Conservation (phyloP, 805 yeast species). For the Blastobotrys attinorum region DNA sequence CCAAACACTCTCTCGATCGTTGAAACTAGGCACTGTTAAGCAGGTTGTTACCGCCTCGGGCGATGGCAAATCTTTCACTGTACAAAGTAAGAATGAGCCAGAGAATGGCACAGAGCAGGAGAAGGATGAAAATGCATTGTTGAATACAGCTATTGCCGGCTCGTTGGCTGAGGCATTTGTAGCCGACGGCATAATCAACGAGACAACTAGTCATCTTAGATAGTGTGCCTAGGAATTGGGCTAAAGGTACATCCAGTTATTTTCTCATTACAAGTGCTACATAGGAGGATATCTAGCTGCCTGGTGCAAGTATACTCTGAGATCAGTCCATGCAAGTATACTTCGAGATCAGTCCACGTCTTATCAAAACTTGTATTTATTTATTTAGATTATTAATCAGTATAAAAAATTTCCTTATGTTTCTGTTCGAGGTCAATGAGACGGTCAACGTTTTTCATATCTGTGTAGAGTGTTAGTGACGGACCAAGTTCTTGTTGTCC, state of each 20-base stretch:
- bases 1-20: constrained; percentile 11
- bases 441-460: constrained; percentile 9
- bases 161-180: constrained; percentile 10
- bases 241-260: neutral
- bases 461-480: constrained; percentile 2
- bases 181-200: constrained; percentile 11
- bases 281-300: too few species aligned
- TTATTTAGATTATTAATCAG: neutral
- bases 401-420: constrained; percentile 12
- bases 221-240: neutral
- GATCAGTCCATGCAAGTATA: too few species aligned
- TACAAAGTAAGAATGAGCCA: constrained; percentile 10
- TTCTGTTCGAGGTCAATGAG: constrained; percentile 9
- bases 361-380: neutral
- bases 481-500: neutral
- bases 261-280: too few species aligned
- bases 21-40: constrained; percentile 15
- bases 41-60: constrained; percentile 9
- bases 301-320: too few species aligned
- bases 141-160: constrained; percentile 10
- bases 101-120: constrained; percentile 5
- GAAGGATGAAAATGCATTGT: too few species aligned
- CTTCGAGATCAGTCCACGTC: too few species aligned
- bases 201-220: constrained; percentile 1
- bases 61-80: constrained; percentile 5